phyloP scores from a whole-genome alignment of 805 yeast species.

The Blastobotrys parvus region DNA sequence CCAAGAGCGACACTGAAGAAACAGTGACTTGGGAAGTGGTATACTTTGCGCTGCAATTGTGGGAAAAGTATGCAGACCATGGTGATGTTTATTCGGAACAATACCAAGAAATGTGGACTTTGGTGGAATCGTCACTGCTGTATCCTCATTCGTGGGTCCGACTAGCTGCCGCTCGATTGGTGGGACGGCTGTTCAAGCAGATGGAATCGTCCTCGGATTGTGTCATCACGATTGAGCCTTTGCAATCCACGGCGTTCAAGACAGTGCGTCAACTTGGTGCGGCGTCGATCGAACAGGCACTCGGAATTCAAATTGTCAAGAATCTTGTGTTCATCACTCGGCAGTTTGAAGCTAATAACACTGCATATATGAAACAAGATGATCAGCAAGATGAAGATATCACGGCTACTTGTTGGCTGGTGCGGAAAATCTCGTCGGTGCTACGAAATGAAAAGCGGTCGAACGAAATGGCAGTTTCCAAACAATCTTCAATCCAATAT shows the following conservation, averaged over 20 bases:
- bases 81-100: constrained; percentile 25
- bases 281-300: constrained; percentile 54
- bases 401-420: constrained; percentile 49
- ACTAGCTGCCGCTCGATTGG: constrained; percentile 50
- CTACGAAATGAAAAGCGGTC: constrained; percentile 57
- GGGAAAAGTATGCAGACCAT: constrained; percentile 30
- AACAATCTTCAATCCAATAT: constrained; percentile 61
- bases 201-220: constrained; percentile 22
- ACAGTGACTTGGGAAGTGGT: constrained; percentile 69
- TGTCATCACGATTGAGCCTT: constrained; percentile 34
- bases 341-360: constrained; percentile 47
- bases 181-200: constrained; percentile 45
- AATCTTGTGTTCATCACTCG: constrained; percentile 53
- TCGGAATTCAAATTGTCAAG: constrained; percentile 58
- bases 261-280: constrained; percentile 75
- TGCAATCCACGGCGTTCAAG: constrained; percentile 57
- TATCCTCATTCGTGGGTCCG: constrained; percentile 94
- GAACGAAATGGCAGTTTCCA: constrained; percentile 48
- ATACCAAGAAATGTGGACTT: constrained; percentile 41
- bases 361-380: constrained; percentile 17
- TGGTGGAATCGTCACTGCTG: constrained; percentile 46
- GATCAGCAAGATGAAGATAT: constrained; percentile 25
- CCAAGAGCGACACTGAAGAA: constrained; percentile 32
- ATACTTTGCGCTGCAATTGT: constrained; percentile 52
- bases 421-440: constrained; percentile 51